Base-by-base conservation (phyloP, 2,329 filamentous ascomycete genomes). In the Cladosporium oxysporum region DNA sequence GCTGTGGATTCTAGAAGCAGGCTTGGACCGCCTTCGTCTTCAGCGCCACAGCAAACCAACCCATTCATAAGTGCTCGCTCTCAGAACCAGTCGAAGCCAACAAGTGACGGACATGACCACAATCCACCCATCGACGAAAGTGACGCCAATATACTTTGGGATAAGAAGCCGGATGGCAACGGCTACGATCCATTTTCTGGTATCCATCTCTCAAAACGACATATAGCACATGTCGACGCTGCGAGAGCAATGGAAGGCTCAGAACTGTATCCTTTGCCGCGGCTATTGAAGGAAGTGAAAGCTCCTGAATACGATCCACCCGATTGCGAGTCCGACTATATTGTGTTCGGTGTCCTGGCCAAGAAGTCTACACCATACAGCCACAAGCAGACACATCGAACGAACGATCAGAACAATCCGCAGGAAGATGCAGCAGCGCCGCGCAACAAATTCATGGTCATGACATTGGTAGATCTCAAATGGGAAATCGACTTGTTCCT, bases 401-500 rank as follows among this genome's bases (percentile, higher is more conserved):
- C 79, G 1, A 82, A 81, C 60, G 80, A 81, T 58, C 79, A 84
- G 53, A 79, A 81, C 21, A 80, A 85, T 58, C 83, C 86, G 11
- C 69, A 73, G 57, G 71, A 75, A 7, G 70, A 73, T 37, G 85
- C 89, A 63, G 83, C 83, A 55, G 79, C 79, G 35, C 79, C 75
- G 2, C 80, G 85, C 23, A 90, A 90, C 59, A 97, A 96, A 77
- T 99, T 96, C 81, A 97, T 99, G 91, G 90, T 94, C 1, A 82
- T 99, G 68, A 91, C 88, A 1, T 83, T 99, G 2, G 92, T 91
- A 0, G 94, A 99, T 77, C 82, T 99, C 12, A 90, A 92, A 72
- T 97, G 89, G 87, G 92, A 97, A 72, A 78, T 99, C 14, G 93
- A 98, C 69, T 85, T 98, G 50, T 98, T 93, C 72, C 86, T 99